Base-by-base conservation (phyloP, 2,329 filamentous ascomycete species). In the Fusarium verrucosum region DNA sequence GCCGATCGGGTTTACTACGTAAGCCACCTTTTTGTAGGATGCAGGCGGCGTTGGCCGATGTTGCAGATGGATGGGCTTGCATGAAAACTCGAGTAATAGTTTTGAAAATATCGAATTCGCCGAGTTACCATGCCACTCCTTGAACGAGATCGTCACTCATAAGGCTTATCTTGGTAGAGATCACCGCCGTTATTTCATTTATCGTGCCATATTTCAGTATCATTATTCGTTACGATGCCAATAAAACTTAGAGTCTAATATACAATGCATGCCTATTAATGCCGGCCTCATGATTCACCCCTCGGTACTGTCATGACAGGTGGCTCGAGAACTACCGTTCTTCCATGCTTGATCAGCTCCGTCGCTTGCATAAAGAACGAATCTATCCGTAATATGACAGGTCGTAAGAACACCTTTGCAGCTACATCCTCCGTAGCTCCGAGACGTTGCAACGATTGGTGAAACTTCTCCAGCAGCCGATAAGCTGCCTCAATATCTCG, bases 281-380 rank as follows among this genome's bases (percentile, higher is more conserved):
- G n/a, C n/a, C n/a, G n/a, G n/a, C 22, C 5, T 23, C 3, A 20
- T 22, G 36, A 49, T 33, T 61, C 58, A 20, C 36, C 26, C 13
- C 57, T 25, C 1, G 58, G 58, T 5, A 54, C 46, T 16, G 44
- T 61, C 42, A 53, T 50, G 5, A 59, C 40, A 2, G 64, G 63
- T 9, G 64, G 60, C 22, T 67, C 56, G 7, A 65, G 56, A 14
- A 57, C 42, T 25, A 58, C 59, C 4, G 46, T 70, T 13, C 54
- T 58, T 7, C 68, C 68, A 22, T 67, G 58, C 46, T 70, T 70
- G 33, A 70, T 70, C 20, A 70, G 26, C 50, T 70, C 68, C 2
- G 66, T 65, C 13, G 78, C 77, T 43, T 80, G 78, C 7, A 72
- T 71, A 20, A 80, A 80, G 49, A 80, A 79, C 0, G 78, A 78